These are phyloP conservation scores for Phaffia tasmanica DNA, from an alignment of 768 basidiomycete genomes.

Conservation along the genomic window DNA sequence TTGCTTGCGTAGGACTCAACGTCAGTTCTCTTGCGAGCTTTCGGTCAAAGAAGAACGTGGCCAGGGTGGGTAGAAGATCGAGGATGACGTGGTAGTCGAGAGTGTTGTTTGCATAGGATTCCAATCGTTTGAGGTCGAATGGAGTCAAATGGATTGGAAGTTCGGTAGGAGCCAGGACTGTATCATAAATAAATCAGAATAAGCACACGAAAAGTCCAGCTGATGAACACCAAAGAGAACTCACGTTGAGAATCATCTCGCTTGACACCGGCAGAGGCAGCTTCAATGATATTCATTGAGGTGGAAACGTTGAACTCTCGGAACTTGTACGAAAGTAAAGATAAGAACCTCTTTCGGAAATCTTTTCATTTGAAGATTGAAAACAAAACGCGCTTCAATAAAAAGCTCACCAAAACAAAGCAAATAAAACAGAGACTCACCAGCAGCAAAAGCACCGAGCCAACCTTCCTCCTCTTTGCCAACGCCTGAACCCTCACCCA, in stretches of 20 bases:
- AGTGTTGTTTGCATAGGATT: conserved; percentile 82
- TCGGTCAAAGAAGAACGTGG: conserved; percentile 72
- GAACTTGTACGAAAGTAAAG: conserved; percentile 85
- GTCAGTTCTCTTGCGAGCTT: conserved; percentile 49
- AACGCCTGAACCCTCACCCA: conserved; percentile 46
- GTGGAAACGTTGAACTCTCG: conserved; percentile 82
- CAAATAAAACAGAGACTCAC: conserved; percentile 27
- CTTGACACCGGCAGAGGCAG: conserved; percentile 47
- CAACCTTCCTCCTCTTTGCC: conserved; percentile 55
- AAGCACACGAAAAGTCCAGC: neutral
- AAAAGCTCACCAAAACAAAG: neutral
- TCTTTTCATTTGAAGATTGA: conserved; percentile 45
- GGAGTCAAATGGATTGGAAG: conserved; percentile 62
- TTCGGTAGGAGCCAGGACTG: conserved; percentile 47
- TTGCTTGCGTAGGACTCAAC: conserved; percentile 69
- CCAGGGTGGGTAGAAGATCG: conserved; percentile 72
- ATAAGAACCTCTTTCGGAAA: conserved; percentile 80
- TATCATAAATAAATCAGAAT: conserved; percentile 27
- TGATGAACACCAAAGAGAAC: neutral
- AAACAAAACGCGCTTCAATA: conserved; percentile 1
- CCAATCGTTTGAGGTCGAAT: conserved; percentile 89
- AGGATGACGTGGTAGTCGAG: conserved; percentile 93
- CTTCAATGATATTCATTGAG: conserved; percentile 77
- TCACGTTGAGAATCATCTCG: conserved; percentile 18
- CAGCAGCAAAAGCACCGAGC: conserved; percentile 68